Conservation (phyloP, 768 basidiomycete species). For the Mycena leptocephala region DNA sequence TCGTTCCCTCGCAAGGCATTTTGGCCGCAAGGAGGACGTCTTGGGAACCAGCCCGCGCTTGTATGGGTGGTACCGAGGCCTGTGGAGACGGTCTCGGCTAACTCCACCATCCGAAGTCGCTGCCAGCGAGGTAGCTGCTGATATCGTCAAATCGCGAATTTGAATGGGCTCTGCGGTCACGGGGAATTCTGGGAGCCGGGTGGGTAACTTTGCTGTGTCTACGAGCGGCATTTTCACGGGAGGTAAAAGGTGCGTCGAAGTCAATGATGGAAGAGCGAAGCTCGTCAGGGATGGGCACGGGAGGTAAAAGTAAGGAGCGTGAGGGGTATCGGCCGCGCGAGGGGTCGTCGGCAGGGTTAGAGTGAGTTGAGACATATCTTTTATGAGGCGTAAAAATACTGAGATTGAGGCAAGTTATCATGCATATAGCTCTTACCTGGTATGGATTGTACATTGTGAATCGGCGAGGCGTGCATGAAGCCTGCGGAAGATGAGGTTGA, state of each 20-base stretch:
- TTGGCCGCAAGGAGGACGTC: background rate
- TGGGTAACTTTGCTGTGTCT: slow-evolving; percentile 8
- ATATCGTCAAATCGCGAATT: no score
- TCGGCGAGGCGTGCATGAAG: slow-evolving; percentile 28
- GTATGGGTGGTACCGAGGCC: background rate
- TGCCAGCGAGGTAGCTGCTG: background rate
- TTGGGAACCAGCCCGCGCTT: background rate
- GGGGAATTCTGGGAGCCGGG: background rate
- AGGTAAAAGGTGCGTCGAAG: slow-evolving; percentile 31
- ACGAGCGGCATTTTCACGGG: background rate
- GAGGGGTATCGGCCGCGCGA: slow-evolving; percentile 32
- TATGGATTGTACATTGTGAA: slow-evolving; percentile 21
- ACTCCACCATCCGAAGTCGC: background rate
- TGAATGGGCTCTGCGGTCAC: no score
- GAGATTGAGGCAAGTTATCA: background rate
- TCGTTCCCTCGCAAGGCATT: background rate
- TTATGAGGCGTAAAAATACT: background rate
- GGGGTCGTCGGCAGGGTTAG: slow-evolving; percentile 39
- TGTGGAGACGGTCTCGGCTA: background rate
- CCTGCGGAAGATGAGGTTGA: slow-evolving; percentile 47
- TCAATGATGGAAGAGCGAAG: slow-evolving; percentile 46
- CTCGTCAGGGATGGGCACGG: slow-evolving; percentile 44
- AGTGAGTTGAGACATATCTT: slow-evolving; percentile 23
- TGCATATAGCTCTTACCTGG: slow-evolving; percentile 2
- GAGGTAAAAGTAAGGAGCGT: slow-evolving; percentile 46